These are phyloP conservation scores for Suillus decipiens DNA, from an alignment of 768 basidiomycete species.

Conservation along the genomic window DNA sequence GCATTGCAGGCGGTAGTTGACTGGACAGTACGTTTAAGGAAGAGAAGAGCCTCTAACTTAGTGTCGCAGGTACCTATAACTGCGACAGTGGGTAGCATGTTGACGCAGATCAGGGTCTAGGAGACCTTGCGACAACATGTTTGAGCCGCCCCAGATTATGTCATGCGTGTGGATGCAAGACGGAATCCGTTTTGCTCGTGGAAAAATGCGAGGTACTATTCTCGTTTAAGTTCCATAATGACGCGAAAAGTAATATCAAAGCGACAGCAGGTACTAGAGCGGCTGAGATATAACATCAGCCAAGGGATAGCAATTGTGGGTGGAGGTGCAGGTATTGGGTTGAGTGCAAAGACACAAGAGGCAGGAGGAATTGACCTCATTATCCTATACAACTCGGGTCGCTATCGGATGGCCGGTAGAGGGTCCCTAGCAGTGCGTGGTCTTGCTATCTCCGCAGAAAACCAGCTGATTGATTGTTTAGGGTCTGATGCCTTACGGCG, in stretches of 20 bases:
- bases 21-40: slow-evolving; percentile 21
- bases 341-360: slow-evolving; percentile 31
- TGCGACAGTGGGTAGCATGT: slow-evolving; percentile 20
- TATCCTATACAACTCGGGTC: slow-evolving; percentile 34
- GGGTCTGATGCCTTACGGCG: slow-evolving; percentile 32
- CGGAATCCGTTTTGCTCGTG: background rate
- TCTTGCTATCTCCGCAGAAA: background rate
- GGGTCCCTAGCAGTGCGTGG: slow-evolving; percentile 30
- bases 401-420: slow-evolving; percentile 33
- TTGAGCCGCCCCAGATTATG: slow-evolving; percentile 16
- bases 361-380: slow-evolving; percentile 28
- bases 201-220: slow-evolving; percentile 1
- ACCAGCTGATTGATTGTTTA: slow-evolving; percentile 8
- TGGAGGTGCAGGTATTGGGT: slow-evolving; percentile 29
- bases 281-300: slow-evolving; percentile 17
- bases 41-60: slow-evolving; percentile 26
- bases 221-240: slow-evolving; percentile 3
- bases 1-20: slow-evolving; percentile 21
- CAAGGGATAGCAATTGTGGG: slow-evolving; percentile 26
- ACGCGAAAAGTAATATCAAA: slow-evolving; percentile 15
- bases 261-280: slow-evolving; percentile 21
- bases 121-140: background rate
- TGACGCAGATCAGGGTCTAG: background rate
- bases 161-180: slow-evolving; percentile 17
- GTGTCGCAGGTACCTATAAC: slow-evolving; percentile 33